Conservation (phyloP, 139 green algal species). For the Chlamydomonas urium region DNA sequence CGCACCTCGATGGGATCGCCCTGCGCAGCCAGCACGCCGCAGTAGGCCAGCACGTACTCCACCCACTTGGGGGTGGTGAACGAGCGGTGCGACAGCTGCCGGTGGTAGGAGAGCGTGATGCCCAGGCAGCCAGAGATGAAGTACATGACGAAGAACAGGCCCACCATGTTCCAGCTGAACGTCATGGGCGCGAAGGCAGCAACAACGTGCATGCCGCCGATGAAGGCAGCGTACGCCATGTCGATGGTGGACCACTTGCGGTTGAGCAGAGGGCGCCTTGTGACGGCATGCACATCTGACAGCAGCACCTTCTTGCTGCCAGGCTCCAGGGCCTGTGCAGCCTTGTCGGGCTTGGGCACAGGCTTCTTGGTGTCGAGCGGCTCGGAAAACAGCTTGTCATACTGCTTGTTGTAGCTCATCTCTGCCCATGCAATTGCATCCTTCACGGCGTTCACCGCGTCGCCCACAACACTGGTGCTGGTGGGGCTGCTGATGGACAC, state of each 20-base stretch:
- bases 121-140: constrained; percentile 93
- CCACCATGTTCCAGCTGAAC: constrained; percentile 78
- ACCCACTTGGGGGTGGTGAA: constrained; percentile 97
- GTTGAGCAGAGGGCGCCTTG: constrained; percentile 43
- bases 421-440: no score
- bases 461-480: no score
- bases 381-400: constrained; percentile 65
- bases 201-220: constrained; percentile 72
- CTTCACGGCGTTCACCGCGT: no score
- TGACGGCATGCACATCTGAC: constrained; percentile 58
- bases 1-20: constrained; percentile 1
- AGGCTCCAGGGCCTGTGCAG: constrained; percentile 51
- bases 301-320: constrained; percentile 53
- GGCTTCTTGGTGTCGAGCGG: constrained; percentile 52
- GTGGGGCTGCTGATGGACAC: no score
- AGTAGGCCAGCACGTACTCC: constrained; percentile 98
- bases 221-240: constrained; percentile 71
- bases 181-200: constrained; percentile 70
- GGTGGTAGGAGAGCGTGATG: constrained; percentile 96
- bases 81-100: constrained; percentile 81
- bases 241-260: constrained; percentile 69
- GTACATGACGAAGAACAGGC: constrained; percentile 79
- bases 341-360: constrained; percentile 72
- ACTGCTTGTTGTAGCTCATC: constrained; percentile 47
- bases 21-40: constrained; percentile 85